These are phyloP conservation scores for Comarum palustre DNA, from an alignment of 306 rosid genomes.

Conservation along the genomic window DNA sequence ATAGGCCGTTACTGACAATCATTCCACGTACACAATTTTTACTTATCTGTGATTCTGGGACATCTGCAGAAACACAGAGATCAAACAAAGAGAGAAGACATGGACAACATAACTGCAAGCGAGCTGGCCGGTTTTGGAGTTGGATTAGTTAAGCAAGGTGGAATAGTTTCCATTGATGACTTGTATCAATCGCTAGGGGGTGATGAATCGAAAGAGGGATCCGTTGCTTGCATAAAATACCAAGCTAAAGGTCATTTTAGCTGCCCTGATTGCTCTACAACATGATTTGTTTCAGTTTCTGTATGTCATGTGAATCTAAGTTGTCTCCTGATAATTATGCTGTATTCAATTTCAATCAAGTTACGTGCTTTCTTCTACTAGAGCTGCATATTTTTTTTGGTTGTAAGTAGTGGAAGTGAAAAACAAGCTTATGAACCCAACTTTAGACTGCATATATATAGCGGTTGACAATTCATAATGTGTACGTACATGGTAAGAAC, in stretches of 20 bases:
- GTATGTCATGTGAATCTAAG: background rate
- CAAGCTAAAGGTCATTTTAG: slow-evolving; percentile 66
- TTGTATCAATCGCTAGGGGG: slow-evolving; percentile 43
- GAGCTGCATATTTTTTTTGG: background rate
- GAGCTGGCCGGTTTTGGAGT: slow-evolving; percentile 84
- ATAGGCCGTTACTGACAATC: slow-evolving; percentile 26
- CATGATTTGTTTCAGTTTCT: slow-evolving; percentile 19
- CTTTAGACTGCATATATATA: background rate
- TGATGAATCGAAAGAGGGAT: slow-evolving; percentile 34
- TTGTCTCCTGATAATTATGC: background rate
- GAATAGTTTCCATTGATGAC: slow-evolving; percentile 40
- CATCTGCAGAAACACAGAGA: background rate
- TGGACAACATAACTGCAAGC: slow-evolving; percentile 80
- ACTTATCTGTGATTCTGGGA: background rate
- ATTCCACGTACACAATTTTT: background rate
- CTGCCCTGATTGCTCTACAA: slow-evolving; percentile 69
- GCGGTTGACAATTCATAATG: background rate
- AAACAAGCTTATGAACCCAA: background rate
- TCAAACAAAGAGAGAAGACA: slow-evolving; percentile 5
- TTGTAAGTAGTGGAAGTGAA: background rate
- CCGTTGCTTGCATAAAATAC: slow-evolving; percentile 53
- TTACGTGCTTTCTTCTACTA: background rate
- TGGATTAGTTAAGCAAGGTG: slow-evolving; percentile 64
- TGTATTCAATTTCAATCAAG: background rate
- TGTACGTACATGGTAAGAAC: too few relatives aligned